Percentiles rank a stretch among this genome's conserved stretches.
phyloP scores from a whole-genome alignment of 163 green algal genomes.

The Dunaliella salina region DNA sequence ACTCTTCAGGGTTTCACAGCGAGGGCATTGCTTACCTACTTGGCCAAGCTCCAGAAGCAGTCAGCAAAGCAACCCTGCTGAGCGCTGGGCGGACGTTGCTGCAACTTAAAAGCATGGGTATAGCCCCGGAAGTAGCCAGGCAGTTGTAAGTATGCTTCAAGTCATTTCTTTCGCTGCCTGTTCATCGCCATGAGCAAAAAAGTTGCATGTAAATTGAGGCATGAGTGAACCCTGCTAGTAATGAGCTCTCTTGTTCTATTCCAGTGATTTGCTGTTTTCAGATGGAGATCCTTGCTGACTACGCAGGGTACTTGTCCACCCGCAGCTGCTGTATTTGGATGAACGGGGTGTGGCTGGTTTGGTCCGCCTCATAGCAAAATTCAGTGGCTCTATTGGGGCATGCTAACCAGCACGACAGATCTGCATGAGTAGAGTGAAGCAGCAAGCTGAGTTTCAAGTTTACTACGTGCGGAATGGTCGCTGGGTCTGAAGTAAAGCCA shows the following conservation, averaged over 20 bases:
- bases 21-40: neutral
- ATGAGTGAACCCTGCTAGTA: neutral
- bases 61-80: neutral
- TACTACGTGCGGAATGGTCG: too few species aligned
- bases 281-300: neutral
- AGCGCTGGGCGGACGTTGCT: neutral
- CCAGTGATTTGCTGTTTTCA: neutral
- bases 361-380: neutral
- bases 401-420: neutral
- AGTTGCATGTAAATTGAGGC: neutral
- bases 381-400: neutral
- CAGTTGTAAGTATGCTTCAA: neutral
- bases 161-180: too few species aligned
- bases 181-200: neutral
- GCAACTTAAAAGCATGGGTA: neutral
- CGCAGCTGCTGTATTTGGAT: neutral
- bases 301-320: neutral
- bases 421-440: too few species aligned
- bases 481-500: too few species aligned
- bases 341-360: neutral
- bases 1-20: neutral
- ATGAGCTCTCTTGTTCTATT: neutral
- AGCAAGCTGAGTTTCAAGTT: too few species aligned
- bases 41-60: neutral
- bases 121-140: neutral